A percentile compares a stretch with the other conserved stretches of the same genome.
These are phyloP conservation scores for Crithidia sp. DNA, from an alignment of 208 protist species.

Conservation along the genomic window DNA sequence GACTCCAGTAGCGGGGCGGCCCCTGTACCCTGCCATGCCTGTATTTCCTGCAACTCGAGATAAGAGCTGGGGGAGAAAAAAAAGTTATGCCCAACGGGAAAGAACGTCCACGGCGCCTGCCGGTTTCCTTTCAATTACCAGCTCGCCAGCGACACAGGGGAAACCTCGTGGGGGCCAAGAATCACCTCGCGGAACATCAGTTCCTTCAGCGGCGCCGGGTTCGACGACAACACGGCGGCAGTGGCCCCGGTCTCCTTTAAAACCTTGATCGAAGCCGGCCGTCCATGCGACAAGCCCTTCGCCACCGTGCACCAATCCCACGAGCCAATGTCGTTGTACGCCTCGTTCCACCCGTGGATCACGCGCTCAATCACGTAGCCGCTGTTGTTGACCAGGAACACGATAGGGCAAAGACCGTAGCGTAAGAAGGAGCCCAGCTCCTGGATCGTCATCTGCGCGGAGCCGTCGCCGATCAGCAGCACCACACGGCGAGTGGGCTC, in stretches of 20 bases:
- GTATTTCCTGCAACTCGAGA: no score
- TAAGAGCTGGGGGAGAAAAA: background rate
- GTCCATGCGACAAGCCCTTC: conserved; percentile 23
- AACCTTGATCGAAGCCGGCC: background rate
- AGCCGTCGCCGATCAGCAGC: conserved; percentile 39
- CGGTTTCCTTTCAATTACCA: background rate
- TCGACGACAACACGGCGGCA: conserved; percentile 13
- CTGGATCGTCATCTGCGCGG: conserved; percentile 54
- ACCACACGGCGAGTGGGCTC: conserved; percentile 41
- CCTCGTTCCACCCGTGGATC: conserved; percentile 54
- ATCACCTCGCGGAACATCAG: conserved; percentile 45
- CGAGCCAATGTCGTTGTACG: conserved; percentile 53
- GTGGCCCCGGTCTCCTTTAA: conserved; percentile 22
- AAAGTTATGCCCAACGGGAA: background rate
- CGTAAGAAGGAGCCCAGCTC: conserved; percentile 49
- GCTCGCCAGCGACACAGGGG: conserved; percentile 28
- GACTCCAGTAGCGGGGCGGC: no score
- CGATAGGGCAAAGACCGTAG: conserved; percentile 31
- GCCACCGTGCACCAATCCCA: conserved; percentile 46
- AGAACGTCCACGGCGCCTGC: no score
- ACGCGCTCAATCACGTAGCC: conserved; percentile 56
- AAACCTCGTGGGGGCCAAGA: conserved; percentile 45
- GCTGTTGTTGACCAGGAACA: conserved; percentile 62
- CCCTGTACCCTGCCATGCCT: no score
- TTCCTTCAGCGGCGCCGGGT: conserved; percentile 8